Evolutionary conservation across 805 yeast species (phyloP).

Genomic region (Candida saitoana): DNA sequence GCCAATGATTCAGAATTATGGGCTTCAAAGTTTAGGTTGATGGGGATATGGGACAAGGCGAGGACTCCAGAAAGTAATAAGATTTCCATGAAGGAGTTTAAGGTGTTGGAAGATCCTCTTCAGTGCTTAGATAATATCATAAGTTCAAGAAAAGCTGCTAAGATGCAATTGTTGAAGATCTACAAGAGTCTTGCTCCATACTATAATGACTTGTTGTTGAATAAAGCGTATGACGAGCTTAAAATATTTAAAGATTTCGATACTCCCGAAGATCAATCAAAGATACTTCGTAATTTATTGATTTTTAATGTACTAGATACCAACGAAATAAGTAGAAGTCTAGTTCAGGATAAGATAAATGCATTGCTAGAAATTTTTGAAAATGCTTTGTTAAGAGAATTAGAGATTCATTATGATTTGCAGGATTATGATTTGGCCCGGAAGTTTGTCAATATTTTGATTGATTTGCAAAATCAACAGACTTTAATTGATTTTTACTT

Average conservation of each 20-base stretch:
- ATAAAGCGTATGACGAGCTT: conserved; percentile 39
- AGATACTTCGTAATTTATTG: conserved; percentile 37
- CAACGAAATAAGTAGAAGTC: conserved; percentile 23
- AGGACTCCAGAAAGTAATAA: background rate
- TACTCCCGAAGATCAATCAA: conserved; percentile 51
- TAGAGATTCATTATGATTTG: conserved; percentile 53
- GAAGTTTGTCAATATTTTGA: conserved; percentile 31
- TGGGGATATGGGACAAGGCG: conserved; percentile 37
- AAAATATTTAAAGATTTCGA: conserved; percentile 43
- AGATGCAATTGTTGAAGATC: conserved; percentile 36
- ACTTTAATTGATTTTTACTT: conserved; percentile 42
- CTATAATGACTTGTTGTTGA: conserved; percentile 43
- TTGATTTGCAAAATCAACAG: conserved; percentile 36
- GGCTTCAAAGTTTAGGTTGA: conserved; percentile 29
- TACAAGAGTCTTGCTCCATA: conserved; percentile 37
- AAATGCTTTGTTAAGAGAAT: conserved; percentile 63
- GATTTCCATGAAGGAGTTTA: background rate
- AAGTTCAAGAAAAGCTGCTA: conserved; percentile 28
- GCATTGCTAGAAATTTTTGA: conserved; percentile 66
- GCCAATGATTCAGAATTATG: conserved; percentile 39
- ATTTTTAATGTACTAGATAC: conserved; percentile 35
- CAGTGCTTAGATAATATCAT: conserved; percentile 28
- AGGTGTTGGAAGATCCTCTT: conserved; percentile 21
- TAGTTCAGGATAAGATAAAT: conserved; percentile 41
- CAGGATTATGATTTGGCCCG: conserved; percentile 40